phyloP scores from a whole-genome alignment of 331 rosid species.

The Malus hybrid region DNA sequence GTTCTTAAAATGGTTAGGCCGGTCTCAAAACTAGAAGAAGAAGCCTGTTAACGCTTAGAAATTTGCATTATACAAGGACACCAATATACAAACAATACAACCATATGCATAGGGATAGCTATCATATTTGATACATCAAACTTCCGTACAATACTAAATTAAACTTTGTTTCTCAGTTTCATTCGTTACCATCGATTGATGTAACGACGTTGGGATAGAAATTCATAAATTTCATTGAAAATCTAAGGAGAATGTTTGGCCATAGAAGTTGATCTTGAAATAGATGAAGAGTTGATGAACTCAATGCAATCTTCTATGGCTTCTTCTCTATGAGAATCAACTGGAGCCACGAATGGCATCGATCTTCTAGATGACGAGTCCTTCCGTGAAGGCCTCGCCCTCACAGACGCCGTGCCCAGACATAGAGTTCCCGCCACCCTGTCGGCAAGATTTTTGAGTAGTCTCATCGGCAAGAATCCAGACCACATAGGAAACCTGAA shows the following conservation, averaged over 20 bases:
- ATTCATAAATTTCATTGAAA: neutral
- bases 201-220: neutral
- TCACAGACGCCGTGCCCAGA: conserved; percentile 28
- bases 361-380: conserved; percentile 35
- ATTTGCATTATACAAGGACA: neutral
- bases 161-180: neutral
- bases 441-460: conserved; percentile 54
- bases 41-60: neutral
- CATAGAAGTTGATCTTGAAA: conserved; percentile 52
- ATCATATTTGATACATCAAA: neutral
- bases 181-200: neutral
- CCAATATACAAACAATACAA: neutral
- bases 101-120: neutral
- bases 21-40: neutral
- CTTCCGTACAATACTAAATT: neutral
- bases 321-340: conserved; percentile 59
- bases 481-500: conserved; percentile 28
- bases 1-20: neutral
- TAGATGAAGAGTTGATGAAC: conserved; percentile 67
- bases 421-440: conserved; percentile 42
- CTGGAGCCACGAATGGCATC: conserved; percentile 24
- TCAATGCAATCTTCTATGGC: conserved; percentile 90
- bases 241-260: conserved; percentile 13
- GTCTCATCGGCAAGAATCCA: conserved; percentile 38
- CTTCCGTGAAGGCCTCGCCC: conserved; percentile 20